Conservation (phyloP, 257 asterid species). For the Leptodermis oblonga region DNA sequence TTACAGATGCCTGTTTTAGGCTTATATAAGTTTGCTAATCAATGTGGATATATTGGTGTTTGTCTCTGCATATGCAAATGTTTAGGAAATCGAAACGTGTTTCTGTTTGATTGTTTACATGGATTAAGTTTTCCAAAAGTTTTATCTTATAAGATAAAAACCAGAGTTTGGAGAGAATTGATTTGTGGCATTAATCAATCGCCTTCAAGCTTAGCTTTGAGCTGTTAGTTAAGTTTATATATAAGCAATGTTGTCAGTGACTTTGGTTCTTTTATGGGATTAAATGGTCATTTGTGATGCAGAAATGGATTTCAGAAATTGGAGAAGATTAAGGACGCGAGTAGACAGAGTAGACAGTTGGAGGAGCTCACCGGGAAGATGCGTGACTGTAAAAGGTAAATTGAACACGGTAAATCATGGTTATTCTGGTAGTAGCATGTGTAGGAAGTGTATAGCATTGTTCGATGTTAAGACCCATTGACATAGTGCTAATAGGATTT, state of each 20-base stretch:
- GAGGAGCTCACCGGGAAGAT: conserved; percentile 96
- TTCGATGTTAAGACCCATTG: neutral
- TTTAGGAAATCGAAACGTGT: neutral
- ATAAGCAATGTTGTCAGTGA: neutral
- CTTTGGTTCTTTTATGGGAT: neutral
- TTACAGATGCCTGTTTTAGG: neutral
- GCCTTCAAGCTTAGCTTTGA: neutral
- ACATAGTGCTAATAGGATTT: neutral
- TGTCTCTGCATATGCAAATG: neutral
- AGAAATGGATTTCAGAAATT: conserved; percentile 98
- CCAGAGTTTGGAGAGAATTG: neutral
- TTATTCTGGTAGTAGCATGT: neutral
- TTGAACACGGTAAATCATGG: neutral
- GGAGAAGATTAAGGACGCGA: conserved; percentile 93
- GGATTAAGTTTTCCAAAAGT: neutral
- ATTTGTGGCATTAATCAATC: neutral
- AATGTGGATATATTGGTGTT: neutral
- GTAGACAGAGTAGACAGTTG: conserved; percentile 85
- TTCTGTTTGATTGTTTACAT: neutral
- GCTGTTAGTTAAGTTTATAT: neutral
- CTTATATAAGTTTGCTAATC: neutral
- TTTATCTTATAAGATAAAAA: neutral
- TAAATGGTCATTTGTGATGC: conserved; percentile 14
- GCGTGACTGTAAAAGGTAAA: conserved; percentile 97
- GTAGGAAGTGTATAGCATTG: neutral